Evolutionary conservation across 2,329 filamentous ascomycete genomes (phyloP).

Genomic region (Curvularia sp.): DNA sequence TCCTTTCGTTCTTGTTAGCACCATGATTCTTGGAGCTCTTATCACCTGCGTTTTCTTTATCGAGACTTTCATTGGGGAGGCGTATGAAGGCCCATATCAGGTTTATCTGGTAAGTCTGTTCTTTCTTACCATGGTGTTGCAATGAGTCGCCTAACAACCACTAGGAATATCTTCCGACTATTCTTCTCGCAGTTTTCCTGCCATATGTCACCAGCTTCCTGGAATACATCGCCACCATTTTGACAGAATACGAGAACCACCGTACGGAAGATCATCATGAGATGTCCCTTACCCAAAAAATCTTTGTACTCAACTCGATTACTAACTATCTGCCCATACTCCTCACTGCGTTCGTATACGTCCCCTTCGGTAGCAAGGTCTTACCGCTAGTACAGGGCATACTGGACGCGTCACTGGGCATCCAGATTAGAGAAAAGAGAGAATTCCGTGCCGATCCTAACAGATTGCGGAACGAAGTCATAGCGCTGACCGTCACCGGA

Average conservation of each 20-base stretch:
- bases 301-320: slow-evolving; percentile 47
- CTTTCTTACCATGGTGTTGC: background rate
- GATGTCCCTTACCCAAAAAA: slow-evolving; percentile 47
- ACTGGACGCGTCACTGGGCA: slow-evolving; percentile 27
- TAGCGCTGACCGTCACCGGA: slow-evolving; percentile 44
- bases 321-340: slow-evolving; percentile 48
- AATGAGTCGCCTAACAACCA: slow-evolving; percentile 8
- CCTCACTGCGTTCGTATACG: slow-evolving; percentile 45
- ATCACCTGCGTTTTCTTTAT: slow-evolving; percentile 43
- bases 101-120: slow-evolving; percentile 34
- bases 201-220: slow-evolving; percentile 42
- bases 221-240: slow-evolving; percentile 34
- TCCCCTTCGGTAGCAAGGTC: slow-evolving; percentile 38
- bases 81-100: slow-evolving; percentile 45
- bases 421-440: slow-evolving; percentile 17
- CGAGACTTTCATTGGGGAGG: slow-evolving; percentile 45
- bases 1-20: slow-evolving; percentile 42
- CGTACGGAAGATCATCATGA: slow-evolving; percentile 43
- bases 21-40: slow-evolving; percentile 35
- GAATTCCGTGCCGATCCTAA: slow-evolving; percentile 39
- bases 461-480: slow-evolving; percentile 44
- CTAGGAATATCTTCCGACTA: slow-evolving; percentile 46
- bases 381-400: slow-evolving; percentile 35
- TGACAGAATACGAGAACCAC: slow-evolving; percentile 48
- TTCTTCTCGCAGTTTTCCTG: slow-evolving; percentile 40